Percentiles rank a stretch among this genome's conserved stretches.
Evolutionary conservation across 1,284 basidiomycete species (phyloP).

Genomic region (Caloboletus inedulis): DNA sequence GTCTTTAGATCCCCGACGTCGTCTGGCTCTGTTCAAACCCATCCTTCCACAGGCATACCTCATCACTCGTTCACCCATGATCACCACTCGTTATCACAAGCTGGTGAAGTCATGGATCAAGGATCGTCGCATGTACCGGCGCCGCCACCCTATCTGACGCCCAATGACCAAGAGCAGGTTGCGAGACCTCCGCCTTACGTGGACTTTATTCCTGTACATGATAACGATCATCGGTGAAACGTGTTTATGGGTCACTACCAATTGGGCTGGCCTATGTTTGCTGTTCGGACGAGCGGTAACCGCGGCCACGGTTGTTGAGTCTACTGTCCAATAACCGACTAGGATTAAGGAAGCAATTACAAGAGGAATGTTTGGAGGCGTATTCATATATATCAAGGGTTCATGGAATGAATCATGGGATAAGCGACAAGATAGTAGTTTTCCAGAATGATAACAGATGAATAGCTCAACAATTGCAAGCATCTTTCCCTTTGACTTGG

Average conservation of each 20-base stretch:
- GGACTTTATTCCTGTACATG: conserved; percentile 35
- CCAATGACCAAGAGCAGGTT: conserved; percentile 37
- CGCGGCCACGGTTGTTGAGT: not conserved
- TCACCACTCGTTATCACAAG: conserved; percentile 21
- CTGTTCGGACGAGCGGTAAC: not conserved
- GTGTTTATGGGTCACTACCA: not conserved
- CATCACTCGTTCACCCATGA: conserved; percentile 34
- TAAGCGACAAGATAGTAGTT: conserved; percentile 21
- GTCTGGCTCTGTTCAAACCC: conserved; percentile 42
- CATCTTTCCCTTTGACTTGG: conserved; percentile 65
- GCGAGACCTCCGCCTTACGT: conserved; percentile 42
- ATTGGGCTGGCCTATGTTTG: not conserved
- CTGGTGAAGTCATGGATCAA: conserved; percentile 33
- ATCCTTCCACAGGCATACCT: conserved; percentile 36
- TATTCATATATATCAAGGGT: conserved; percentile 27
- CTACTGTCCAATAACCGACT: conserved; percentile 15
- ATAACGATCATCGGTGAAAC: conserved; percentile 11
- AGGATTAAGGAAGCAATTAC: conserved; percentile 33
- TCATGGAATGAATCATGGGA: conserved; percentile 24
- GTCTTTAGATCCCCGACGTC: conserved; percentile 62
- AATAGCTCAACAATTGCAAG: conserved; percentile 67
- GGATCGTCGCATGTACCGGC: conserved; percentile 43
- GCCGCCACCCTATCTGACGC: conserved; percentile 47
- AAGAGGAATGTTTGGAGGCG: conserved; percentile 14
- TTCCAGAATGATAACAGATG: conserved; percentile 15